phyloP scores from a whole-genome alignment of 768 basidiomycete species.

The Lactifluus piperatus region DNA sequence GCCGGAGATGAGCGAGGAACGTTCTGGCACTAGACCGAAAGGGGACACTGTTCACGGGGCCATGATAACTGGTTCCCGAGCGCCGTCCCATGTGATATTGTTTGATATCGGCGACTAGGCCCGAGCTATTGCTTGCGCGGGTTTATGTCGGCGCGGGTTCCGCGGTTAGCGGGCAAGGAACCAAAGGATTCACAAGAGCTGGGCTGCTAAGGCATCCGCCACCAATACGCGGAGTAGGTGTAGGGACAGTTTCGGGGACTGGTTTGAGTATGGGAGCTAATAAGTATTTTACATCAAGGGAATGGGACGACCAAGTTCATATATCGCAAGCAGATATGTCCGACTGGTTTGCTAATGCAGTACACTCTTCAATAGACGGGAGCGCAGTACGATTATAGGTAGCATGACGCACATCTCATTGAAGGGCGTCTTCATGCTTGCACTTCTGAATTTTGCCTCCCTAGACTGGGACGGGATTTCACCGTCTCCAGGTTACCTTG shows the following conservation, averaged over 20 bases:
- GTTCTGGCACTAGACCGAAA: conserved; percentile 6
- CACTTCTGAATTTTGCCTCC: conserved; percentile 69
- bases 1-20: conserved; percentile 16
- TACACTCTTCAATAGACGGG: conserved; percentile 79
- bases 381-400: conserved; percentile 77
- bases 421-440: conserved; percentile 74
- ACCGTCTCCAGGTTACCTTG: conserved; percentile 17
- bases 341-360: conserved; percentile 60
- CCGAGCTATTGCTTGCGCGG: conserved; percentile 8
- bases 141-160: conserved; percentile 5
- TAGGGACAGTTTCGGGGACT: not conserved
- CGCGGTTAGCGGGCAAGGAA: conserved; percentile 15
- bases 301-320: conserved; percentile 62
- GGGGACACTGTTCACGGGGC: conserved; percentile 5
- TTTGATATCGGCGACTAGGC: conserved; percentile 15
- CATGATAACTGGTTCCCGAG: conserved; percentile 14
- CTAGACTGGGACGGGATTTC: conserved; percentile 26
- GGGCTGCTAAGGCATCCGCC: not conserved
- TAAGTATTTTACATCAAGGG: not conserved
- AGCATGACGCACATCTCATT: conserved; percentile 73
- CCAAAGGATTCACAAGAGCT: conserved; percentile 8
- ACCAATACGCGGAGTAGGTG: not conserved
- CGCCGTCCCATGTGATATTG: conserved; percentile 5
- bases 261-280: not conserved
- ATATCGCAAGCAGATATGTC: conserved; percentile 82